Evolutionary conservation across 2,329 filamentous ascomycete genomes (phyloP).

Genomic region (Cadophora luteo-olivacea): DNA sequence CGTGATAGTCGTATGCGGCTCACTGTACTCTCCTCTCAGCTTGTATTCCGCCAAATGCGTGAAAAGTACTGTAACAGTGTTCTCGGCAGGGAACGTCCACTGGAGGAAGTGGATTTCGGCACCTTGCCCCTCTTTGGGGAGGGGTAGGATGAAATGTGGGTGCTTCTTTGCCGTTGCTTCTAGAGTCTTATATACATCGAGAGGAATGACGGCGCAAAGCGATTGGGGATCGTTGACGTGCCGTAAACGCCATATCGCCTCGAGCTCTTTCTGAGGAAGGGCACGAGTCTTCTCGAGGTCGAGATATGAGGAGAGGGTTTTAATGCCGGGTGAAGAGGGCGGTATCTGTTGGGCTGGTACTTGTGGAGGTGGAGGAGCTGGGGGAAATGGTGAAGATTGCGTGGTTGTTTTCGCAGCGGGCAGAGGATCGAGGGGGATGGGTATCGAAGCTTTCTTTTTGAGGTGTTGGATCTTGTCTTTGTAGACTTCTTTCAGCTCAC

Average conservation of each 20-base stretch:
- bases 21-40: slow-evolving; percentile 83
- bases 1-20: slow-evolving; percentile 92
- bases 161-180: slow-evolving; percentile 72
- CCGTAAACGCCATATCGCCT: slow-evolving; percentile 87
- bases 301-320: slow-evolving; percentile 72
- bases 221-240: slow-evolving; percentile 76
- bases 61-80: slow-evolving; percentile 82
- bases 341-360: slow-evolving; percentile 32
- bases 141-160: slow-evolving; percentile 90
- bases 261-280: slow-evolving; percentile 82
- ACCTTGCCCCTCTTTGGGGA: slow-evolving; percentile 71
- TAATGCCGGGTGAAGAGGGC: slow-evolving; percentile 49
- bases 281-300: slow-evolving; percentile 78
- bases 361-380: slow-evolving; percentile 44
- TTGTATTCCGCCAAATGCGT: slow-evolving; percentile 95
- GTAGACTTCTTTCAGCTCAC: slow-evolving; percentile 82
- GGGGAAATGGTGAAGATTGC: slow-evolving; percentile 43
- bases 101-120: slow-evolving; percentile 97
- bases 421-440: slow-evolving; percentile 47
- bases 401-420: slow-evolving; percentile 45
- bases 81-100: slow-evolving; percentile 84
- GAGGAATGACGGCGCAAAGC: slow-evolving; percentile 83
- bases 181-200: slow-evolving; percentile 76
- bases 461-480: slow-evolving; percentile 80
- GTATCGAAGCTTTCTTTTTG: slow-evolving; percentile 69